These are phyloP conservation scores for Populus davidiana DNA, from an alignment of 345 rosid species.

Conservation along the genomic window DNA sequence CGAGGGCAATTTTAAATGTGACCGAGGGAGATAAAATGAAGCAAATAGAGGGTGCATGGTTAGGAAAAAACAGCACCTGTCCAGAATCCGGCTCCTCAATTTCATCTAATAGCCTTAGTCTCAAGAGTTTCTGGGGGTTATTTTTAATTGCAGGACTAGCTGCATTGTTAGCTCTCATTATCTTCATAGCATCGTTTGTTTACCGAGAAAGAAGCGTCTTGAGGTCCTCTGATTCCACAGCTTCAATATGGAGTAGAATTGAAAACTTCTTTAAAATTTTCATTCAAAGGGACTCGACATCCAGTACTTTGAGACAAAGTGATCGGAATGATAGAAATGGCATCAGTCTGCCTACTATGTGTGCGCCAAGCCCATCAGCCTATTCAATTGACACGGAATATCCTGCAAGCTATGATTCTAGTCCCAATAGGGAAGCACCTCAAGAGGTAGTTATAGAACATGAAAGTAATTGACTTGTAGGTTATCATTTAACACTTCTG, in stretches of 20 bases:
- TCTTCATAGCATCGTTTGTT: not conserved
- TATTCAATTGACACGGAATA: not conserved
- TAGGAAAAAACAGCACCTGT: not conserved
- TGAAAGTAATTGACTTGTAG: not conserved
- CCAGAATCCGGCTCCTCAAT: not conserved
- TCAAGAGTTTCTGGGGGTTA: conserved; percentile 9
- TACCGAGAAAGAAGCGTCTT: conserved; percentile 1
- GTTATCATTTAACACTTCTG: not conserved
- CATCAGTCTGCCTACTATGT: not conserved
- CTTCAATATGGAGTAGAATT: conserved; percentile 1
- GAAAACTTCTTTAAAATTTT: conserved; percentile 4
- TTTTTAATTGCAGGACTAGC: conserved; percentile 18
- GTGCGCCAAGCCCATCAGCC: not conserved
- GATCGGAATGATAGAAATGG: not conserved
- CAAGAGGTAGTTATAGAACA: not conserved
- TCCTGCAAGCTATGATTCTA: not conserved
- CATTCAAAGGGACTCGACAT: conserved; percentile 4
- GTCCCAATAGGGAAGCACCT: not conserved
- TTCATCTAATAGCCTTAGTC: not conserved
- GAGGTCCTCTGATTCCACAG: not conserved
- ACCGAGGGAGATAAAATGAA: conserved; percentile 22
- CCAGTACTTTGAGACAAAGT: not conserved
- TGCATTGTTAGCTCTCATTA: not conserved
- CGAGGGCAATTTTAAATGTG: conserved; percentile 19
- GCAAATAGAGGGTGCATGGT: conserved; percentile 12